phyloP scores from a whole-genome alignment of 768 basidiomycete genomes.

The Naganishia vaughanmartiniae region DNA sequence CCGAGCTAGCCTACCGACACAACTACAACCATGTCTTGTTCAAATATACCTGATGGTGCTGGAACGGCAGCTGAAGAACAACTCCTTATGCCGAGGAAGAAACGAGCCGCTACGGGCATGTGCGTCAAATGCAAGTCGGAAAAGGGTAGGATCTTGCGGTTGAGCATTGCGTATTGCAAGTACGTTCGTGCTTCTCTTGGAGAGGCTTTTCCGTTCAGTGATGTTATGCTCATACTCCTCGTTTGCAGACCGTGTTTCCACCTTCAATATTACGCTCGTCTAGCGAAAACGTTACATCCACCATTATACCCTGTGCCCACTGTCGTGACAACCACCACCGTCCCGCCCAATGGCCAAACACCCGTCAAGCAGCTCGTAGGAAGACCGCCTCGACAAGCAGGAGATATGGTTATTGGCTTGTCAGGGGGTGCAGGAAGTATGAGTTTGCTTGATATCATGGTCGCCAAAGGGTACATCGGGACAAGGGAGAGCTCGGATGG shows the following conservation, averaged over 20 bases:
- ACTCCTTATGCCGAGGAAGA: constrained; percentile 45
- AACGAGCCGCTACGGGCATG: constrained; percentile 34
- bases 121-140: constrained; percentile 42
- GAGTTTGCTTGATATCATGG: constrained; percentile 42
- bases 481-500: constrained; percentile 27
- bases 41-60: constrained; percentile 38
- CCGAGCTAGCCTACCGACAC: neutral
- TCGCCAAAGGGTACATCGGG: constrained; percentile 36
- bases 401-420: constrained; percentile 39
- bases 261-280: constrained; percentile 32
- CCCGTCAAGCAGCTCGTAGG: constrained; percentile 19
- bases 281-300: constrained; percentile 33
- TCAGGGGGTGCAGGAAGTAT: constrained; percentile 47
- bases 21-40: constrained; percentile 42
- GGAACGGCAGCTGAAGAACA: constrained; percentile 36
- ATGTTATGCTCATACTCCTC: constrained; percentile 30
- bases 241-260: constrained; percentile 27
- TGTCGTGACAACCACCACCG: constrained; percentile 9
- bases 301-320: constrained; percentile 19
- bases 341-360: constrained; percentile 15
- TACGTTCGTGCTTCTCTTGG: constrained; percentile 11
- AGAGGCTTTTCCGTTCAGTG: neutral
- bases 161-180: constrained; percentile 44
- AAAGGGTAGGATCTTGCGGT: constrained; percentile 40
- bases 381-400: constrained; percentile 39